Percentiles rank a stretch among this genome's conserved stretches.
Conservation (phyloP, 192 early-diverging fungal genomes). For the Entophlyctis luteolus region DNA sequence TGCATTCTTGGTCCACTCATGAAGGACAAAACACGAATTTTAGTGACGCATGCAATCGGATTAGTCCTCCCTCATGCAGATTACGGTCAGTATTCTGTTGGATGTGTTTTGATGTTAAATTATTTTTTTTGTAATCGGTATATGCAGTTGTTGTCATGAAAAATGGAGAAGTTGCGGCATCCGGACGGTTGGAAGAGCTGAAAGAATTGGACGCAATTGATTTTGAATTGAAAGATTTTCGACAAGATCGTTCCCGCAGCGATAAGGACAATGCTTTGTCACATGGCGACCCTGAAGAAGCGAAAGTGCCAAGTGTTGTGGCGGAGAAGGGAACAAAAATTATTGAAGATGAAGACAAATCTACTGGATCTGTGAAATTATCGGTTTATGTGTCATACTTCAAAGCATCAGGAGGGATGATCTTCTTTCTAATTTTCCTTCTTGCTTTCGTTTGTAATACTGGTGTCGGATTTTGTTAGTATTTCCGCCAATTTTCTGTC, state of each 20-base stretch:
- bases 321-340: slow-evolving; percentile 36
- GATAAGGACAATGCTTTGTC: neutral
- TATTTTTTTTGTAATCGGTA: neutral
- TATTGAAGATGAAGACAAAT: slow-evolving; percentile 43
- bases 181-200: slow-evolving; percentile 12
- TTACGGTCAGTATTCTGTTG: slow-evolving; percentile 3
- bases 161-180: slow-evolving; percentile 28
- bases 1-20: slow-evolving; percentile 74
- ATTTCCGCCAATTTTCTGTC: neutral
- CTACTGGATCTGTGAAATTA: slow-evolving; percentile 41
- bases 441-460: slow-evolving; percentile 17
- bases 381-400: slow-evolving; percentile 45
- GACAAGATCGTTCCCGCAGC: neutral
- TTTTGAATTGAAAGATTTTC: neutral
- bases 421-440: slow-evolving; percentile 21
- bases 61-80: slow-evolving; percentile 37
- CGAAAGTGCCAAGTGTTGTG: neutral
- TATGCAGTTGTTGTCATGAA: slow-evolving; percentile 37
- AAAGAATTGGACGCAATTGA: neutral
- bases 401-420: slow-evolving; percentile 33
- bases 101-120: neutral
- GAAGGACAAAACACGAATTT: slow-evolving; percentile 68
- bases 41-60: slow-evolving; percentile 72
- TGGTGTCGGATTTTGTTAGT: slow-evolving; percentile 10
- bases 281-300: neutral